phyloP scores from a whole-genome alignment of 805 yeast species.

The Candida michaelii region DNA sequence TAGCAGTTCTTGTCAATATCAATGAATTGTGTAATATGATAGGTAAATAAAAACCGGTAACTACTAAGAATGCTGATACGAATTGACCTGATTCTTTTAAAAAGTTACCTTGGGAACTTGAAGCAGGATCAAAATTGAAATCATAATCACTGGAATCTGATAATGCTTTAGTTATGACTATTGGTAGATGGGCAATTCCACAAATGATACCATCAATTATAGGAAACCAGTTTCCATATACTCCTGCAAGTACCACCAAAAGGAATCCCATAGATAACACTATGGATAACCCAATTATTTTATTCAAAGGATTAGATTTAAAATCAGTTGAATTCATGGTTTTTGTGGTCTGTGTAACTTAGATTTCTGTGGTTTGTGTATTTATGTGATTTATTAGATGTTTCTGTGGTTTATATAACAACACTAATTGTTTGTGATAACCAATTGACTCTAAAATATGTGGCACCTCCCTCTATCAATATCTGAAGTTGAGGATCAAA shows the following conservation, averaged over 20 bases:
- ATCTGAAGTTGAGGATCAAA: neutral
- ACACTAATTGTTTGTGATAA: too few species aligned
- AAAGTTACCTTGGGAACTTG: slow-evolving; percentile 29
- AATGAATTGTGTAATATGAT: slow-evolving; percentile 72
- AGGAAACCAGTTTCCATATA: slow-evolving; percentile 91
- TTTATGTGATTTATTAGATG: too few species aligned
- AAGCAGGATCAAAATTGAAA: slow-evolving; percentile 41
- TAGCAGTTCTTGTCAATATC: slow-evolving; percentile 68
- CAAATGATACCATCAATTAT: slow-evolving; percentile 56
- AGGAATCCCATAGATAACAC: slow-evolving; percentile 88
- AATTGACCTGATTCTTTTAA: slow-evolving; percentile 81
- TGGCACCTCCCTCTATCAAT: neutral
- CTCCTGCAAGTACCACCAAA: slow-evolving; percentile 80
- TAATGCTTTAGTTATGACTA: slow-evolving; percentile 32
- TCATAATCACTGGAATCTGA: slow-evolving; percentile 39
- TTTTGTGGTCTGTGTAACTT: too few species aligned
- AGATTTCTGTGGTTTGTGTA: too few species aligned
- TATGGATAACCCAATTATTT: slow-evolving; percentile 71
- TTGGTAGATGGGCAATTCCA: slow-evolving; percentile 41
- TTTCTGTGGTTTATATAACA: too few species aligned
- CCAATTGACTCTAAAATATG: neutral
- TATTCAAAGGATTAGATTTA: slow-evolving; percentile 61
- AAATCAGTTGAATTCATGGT: slow-evolving; percentile 23
- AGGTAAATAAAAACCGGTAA: slow-evolving; percentile 75
- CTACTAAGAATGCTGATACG: slow-evolving; percentile 70